These are phyloP conservation scores for Hordeum marinum DNA, from an alignment of 176 grass and related monocot species.

Conservation along the genomic window DNA sequence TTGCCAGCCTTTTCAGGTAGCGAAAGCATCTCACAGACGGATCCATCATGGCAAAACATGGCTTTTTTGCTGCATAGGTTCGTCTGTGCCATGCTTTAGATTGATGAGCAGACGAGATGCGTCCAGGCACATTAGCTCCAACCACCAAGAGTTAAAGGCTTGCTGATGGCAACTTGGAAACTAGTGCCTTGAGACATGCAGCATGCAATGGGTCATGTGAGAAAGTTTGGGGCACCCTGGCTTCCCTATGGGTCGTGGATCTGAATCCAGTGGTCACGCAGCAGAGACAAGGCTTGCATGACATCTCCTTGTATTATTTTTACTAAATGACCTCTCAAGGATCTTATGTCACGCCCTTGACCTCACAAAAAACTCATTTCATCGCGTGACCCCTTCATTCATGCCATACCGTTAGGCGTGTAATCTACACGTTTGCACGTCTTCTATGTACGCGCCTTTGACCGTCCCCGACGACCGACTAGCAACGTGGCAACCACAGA, in stretches of 20 bases:
- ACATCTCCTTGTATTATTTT: neutral
- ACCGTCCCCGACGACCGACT: no score
- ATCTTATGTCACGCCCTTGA: no score
- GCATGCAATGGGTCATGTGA: neutral
- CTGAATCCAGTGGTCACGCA: conserved; percentile 20
- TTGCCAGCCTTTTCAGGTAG: conserved; percentile 30
- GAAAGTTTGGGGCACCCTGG: neutral
- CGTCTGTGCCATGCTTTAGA: conserved; percentile 2
- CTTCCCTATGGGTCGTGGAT: conserved; percentile 19
- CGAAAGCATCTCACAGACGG: neutral
- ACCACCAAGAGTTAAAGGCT: conserved; percentile 28
- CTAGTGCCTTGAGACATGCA: conserved; percentile 29
- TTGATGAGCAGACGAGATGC: neutral
- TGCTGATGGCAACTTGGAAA: conserved; percentile 34
- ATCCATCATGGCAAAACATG: conserved; percentile 26
- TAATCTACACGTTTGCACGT: no score
- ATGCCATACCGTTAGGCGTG: no score
- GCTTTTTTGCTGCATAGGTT: conserved; percentile 5
- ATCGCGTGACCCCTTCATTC: no score
- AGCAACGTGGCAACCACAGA: no score
- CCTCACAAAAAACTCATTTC: no score
- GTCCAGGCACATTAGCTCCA: conserved; percentile 9
- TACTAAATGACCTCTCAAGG: no score
- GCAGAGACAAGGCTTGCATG: neutral
- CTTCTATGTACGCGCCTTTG: no score